A percentile compares a stretch with the other conserved stretches of the same genome.
These are phyloP conservation scores for Lavandula angustifolia DNA, from an alignment of 257 asterid genomes.

Conservation along the genomic window DNA sequence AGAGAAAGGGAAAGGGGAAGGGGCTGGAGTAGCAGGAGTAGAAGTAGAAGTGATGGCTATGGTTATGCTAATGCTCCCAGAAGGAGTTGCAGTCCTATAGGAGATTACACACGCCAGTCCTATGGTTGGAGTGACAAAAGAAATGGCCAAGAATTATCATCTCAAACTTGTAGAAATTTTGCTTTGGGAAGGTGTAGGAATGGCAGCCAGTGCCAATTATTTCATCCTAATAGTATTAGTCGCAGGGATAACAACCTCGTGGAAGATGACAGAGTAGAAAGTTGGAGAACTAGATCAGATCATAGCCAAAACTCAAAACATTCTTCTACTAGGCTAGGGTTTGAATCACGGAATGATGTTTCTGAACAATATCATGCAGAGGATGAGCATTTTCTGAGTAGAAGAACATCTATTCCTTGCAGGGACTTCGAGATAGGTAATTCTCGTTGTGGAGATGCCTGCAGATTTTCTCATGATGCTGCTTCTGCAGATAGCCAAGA, in stretches of 20 bases:
- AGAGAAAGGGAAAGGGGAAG: conserved; percentile 34
- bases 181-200: conserved; percentile 66
- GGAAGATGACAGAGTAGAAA: conserved; percentile 48
- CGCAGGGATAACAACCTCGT: conserved; percentile 39
- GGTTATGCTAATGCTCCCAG: conserved; percentile 42
- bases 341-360: conserved; percentile 44
- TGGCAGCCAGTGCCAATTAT: conserved; percentile 74
- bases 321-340: conserved; percentile 44
- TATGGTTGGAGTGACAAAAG: conserved; percentile 60
- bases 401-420: conserved; percentile 51
- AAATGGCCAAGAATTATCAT: conserved; percentile 51
- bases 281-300: conserved; percentile 50
- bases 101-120: conserved; percentile 51
- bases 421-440: conserved; percentile 57
- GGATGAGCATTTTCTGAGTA: conserved; percentile 41
- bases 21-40: conserved; percentile 44
- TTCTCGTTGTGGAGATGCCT: conserved; percentile 69
- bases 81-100: conserved; percentile 64
- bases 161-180: conserved; percentile 69
- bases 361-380: conserved; percentile 50
- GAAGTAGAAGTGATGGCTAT: conserved; percentile 44
- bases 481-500: conserved; percentile 46
- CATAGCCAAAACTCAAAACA: conserved; percentile 42
- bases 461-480: conserved; percentile 65
- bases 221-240: conserved; percentile 49